Percentiles rank a stretch among this genome's conserved stretches.
phyloP scores from a whole-genome alignment of 164 flowering plant species.

The Liriodendron chinense region DNA sequence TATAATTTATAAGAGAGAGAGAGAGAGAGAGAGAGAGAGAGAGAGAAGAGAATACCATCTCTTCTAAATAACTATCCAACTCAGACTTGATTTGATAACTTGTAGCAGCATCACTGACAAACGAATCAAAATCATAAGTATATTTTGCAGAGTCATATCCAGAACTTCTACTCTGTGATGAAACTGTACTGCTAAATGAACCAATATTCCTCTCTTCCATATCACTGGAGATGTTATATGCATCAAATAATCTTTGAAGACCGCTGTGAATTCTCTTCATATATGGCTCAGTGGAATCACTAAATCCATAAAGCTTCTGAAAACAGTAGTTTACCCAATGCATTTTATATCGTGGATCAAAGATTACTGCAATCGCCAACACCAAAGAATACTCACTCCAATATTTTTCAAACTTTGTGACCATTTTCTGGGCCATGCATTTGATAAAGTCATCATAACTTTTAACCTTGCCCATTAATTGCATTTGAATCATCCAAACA shows the following conservation, averaged over 20 bases:
- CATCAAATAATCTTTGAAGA: background rate
- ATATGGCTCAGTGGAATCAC: conserved; percentile 10
- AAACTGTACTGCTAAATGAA: too few species aligned
- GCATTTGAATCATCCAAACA: conserved; percentile 58
- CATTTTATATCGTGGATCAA: conserved; percentile 80
- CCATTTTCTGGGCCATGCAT: conserved; percentile 56
- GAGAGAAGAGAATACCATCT: conserved; percentile 32
- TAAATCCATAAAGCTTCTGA: conserved; percentile 41
- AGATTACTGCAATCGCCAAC: conserved; percentile 57
- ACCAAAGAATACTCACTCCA: conserved; percentile 64
- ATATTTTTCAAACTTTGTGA: conserved; percentile 55
- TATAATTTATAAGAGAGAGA: too few species aligned
- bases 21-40: too few species aligned
- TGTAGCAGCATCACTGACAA: conserved; percentile 46
- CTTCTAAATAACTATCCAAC: conserved; percentile 38
- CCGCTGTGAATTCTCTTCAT: background rate
- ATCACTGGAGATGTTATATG: too few species aligned
- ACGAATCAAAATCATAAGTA: background rate
- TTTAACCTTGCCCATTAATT: conserved; percentile 59
- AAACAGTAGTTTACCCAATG: conserved; percentile 70
- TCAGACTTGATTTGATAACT: conserved; percentile 48
- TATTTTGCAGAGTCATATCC: background rate
- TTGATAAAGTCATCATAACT: conserved; percentile 46
- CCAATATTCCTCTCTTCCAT: too few species aligned
- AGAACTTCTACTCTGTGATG: background rate